Base-by-base conservation (phyloP, 1,284 basidiomycete species). In the Pholiota adiposa region DNA sequence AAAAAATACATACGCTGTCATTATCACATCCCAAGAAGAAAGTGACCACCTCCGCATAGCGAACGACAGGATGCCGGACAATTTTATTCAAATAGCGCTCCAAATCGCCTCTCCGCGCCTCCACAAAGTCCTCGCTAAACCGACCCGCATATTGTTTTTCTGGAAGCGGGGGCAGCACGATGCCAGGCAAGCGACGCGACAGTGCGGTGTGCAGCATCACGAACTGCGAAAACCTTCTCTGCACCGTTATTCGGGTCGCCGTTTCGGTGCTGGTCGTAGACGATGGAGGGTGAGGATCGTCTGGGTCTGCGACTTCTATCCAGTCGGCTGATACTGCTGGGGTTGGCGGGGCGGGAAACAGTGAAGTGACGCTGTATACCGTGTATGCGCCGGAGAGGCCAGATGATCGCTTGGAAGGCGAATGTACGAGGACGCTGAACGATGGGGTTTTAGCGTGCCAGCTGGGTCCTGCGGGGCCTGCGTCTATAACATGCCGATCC, bases 161-260 rank as follows among this genome's bases (percentile, higher is more conserved):
- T 0, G 93, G 93, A 2, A 95, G 79, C 0, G 92, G 89, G 0
- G 93, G 92, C 1, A 95, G 78, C 1, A 87, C 86, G 38, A 95
- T 84, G 0, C 90, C 90, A 7, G 92, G 89, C 7, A 92, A 82
- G 5, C 86, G 80, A 33, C 85, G 78, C 27, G 80, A 77, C 40
- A 95, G 75, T 2, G 88, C 84, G 1, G 88, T 86, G 64, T 93
- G 88, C 23, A 95, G 79, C 60, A 89, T 83, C 19, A 89, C 86
- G 66, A 96, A 96, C 62, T 95, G 91, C 1, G 91, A 93, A 75
- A 92, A 96, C 9, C 93, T 86, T 14, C 94, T 80, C 21, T 88
- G 79, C 21, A 94, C 93, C 0, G 88, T 92, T 57, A 92, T 84
- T 25, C 84, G 77, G 23, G 80, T 77, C 0, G 83, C 51, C 0